Evolutionary conservation across 2,329 filamentous ascomycete species (phyloP).

Genomic region (Knufia fluminis): DNA sequence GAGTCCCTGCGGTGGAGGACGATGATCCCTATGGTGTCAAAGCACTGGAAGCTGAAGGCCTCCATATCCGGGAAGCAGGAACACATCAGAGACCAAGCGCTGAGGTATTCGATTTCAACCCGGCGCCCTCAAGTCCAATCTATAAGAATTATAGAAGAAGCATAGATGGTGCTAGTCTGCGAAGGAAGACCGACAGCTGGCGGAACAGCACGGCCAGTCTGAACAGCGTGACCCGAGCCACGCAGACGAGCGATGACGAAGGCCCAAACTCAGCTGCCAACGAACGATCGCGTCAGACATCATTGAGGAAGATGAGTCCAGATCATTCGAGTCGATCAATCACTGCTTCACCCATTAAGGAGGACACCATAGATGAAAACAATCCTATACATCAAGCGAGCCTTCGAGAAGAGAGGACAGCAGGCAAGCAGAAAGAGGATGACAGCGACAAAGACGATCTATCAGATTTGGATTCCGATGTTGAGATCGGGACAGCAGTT

Average conservation of each 20-base stretch:
- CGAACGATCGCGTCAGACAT: conserved; percentile 41
- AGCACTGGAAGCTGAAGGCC: conserved; percentile 78
- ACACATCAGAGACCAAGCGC: conserved; percentile 62
- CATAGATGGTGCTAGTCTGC: conserved; percentile 59
- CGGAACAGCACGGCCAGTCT: conserved; percentile 51
- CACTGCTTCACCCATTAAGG: conserved; percentile 28
- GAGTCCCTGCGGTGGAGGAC: conserved; percentile 68
- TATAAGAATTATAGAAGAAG: conserved; percentile 58
- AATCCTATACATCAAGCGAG: conserved; percentile 3
- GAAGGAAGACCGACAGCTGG: conserved; percentile 52
- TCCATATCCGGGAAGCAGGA: conserved; percentile 86
- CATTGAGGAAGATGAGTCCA: conserved; percentile 35
- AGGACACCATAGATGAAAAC: conserved; percentile 39
- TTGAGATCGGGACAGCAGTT: conserved; percentile 50
- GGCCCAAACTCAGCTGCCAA: conserved; percentile 32
- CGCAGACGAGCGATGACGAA: conserved; percentile 54
- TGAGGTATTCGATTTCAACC: conserved; percentile 74
- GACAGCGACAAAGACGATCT: conserved; percentile 13
- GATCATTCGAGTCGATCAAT: conserved; percentile 30
- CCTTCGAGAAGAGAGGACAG: conserved; percentile 11
- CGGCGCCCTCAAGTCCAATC: conserved; percentile 62
- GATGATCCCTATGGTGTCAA: conserved; percentile 88
- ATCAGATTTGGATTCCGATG: conserved; percentile 23
- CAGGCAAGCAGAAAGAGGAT: conserved; percentile 8
- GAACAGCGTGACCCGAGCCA: conserved; percentile 50